These are phyloP conservation scores for Didymella lethalis DNA, from an alignment of 2,329 filamentous ascomycete species.

Conservation along the genomic window DNA sequence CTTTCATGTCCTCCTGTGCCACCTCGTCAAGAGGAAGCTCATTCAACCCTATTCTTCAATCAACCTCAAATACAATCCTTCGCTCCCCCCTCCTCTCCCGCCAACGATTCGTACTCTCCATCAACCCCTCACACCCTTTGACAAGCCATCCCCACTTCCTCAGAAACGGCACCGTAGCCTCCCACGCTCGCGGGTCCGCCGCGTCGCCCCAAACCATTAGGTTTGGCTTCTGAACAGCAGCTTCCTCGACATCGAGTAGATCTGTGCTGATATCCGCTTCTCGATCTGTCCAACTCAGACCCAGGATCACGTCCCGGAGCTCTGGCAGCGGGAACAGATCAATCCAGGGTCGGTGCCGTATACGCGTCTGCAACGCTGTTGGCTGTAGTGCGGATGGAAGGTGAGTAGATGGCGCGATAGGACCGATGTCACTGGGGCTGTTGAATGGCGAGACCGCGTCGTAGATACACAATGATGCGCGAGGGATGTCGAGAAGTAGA, in stretches of 20 bases:
- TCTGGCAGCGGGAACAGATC: conserved; percentile 47
- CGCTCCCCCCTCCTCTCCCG: conserved; percentile 6
- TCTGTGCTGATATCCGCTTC: conserved; percentile 16
- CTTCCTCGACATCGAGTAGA: conserved; percentile 22
- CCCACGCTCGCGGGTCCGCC: conserved; percentile 56
- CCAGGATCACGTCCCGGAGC: conserved; percentile 48
- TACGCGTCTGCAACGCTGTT: conserved; percentile 47
- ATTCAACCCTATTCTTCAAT: background rate
- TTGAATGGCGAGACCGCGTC: conserved; percentile 7
- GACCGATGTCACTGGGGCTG: background rate
- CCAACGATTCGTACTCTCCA: conserved; percentile 31
- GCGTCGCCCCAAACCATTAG: conserved; percentile 60
- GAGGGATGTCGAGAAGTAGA: background rate
- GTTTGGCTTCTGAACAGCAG: conserved; percentile 32
- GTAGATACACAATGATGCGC: background rate
- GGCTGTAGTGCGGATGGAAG: conserved; percentile 28
- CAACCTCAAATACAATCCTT: conserved; percentile 1
- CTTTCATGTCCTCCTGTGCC: background rate
- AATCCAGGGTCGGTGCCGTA: conserved; percentile 52
- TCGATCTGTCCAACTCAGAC: conserved; percentile 43
- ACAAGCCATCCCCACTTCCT: conserved; percentile 55
- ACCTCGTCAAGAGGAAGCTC: too few relatives aligned
- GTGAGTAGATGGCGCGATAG: background rate
- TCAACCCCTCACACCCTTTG: conserved; percentile 46
- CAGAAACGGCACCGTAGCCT: conserved; percentile 55